A percentile compares a stretch with the other conserved stretches of the same genome.
These are phyloP conservation scores for Schizonepeta tenuifolia DNA, from an alignment of 257 asterid genomes.

Conservation along the genomic window DNA sequence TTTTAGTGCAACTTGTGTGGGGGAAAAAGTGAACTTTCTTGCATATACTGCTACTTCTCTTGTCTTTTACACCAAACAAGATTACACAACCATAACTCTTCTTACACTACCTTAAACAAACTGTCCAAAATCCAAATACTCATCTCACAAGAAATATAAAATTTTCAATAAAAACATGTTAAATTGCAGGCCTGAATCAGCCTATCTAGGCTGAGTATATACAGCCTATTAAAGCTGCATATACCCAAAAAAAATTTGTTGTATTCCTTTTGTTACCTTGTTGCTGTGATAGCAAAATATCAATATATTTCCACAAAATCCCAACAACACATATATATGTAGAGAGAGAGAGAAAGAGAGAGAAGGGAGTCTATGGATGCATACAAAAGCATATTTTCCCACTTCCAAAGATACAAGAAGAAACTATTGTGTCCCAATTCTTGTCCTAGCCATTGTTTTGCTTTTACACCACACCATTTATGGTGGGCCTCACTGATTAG, in stretches of 20 bases:
- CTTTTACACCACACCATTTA: conserved; percentile 25
- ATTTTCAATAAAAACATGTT: background rate
- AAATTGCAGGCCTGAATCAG: conserved; percentile 32
- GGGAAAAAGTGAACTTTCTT: conserved; percentile 5
- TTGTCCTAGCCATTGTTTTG: background rate
- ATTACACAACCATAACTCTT: conserved; percentile 11
- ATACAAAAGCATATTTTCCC: conserved; percentile 42
- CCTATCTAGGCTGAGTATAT: background rate
- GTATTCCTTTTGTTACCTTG: conserved; percentile 42
- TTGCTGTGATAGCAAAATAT: conserved; percentile 25
- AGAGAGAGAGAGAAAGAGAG: background rate
- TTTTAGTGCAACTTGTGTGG: conserved; percentile 34
- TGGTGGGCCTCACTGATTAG: conserved; percentile 40
- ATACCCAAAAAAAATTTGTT: conserved; percentile 31
- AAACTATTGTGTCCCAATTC: conserved; percentile 24
- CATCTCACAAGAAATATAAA: background rate
- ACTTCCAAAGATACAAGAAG: conserved; percentile 40
- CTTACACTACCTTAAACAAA: conserved; percentile 25
- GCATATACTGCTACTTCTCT: conserved; percentile 27
- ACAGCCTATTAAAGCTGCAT: conserved; percentile 48
- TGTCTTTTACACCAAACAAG: conserved; percentile 20
- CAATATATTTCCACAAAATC: conserved; percentile 16
- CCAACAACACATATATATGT: conserved; percentile 3
- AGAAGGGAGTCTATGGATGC: background rate
- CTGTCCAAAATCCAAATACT: background rate